These are phyloP conservation scores for Flaveria bidentis DNA, from an alignment of 129 eudicot genomes.

Conservation along the genomic window DNA sequence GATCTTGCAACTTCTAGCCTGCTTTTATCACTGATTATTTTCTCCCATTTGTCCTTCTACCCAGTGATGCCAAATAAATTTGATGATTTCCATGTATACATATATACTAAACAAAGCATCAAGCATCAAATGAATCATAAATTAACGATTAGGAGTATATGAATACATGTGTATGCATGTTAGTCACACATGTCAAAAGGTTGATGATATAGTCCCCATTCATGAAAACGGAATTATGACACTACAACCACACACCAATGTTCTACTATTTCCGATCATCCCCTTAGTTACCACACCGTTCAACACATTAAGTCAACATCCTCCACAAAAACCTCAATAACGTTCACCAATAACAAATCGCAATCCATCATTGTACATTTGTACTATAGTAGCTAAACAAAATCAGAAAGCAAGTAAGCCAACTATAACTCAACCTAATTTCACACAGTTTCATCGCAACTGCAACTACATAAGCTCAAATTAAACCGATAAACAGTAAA, in stretches of 20 bases:
- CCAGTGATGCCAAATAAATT: background rate
- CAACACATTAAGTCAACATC: background rate
- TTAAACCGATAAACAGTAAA: background rate
- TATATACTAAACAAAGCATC: background rate
- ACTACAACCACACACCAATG: background rate
- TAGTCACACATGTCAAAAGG: background rate
- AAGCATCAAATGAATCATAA: background rate
- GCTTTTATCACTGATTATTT: background rate
- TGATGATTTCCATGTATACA: background rate
- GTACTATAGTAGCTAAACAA: background rate
- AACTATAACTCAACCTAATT: conserved; percentile 20
- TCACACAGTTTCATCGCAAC: background rate
- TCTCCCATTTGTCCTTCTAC: background rate
- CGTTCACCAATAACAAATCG: conserved; percentile 5
- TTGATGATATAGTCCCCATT: conserved; percentile 21
- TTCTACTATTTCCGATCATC: conserved; percentile 8
- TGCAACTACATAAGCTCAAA: background rate
- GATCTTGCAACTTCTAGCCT: too few relatives aligned
- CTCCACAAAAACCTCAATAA: background rate
- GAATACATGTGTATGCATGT: background rate
- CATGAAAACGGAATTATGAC: background rate
- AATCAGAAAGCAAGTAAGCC: conserved; percentile 3
- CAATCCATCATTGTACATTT: background rate
- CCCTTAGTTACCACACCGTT: conserved; percentile 4
- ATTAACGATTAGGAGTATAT: background rate